Conservation (phyloP, 257 asterid genomes). For the Linderniella brevidens region DNA sequence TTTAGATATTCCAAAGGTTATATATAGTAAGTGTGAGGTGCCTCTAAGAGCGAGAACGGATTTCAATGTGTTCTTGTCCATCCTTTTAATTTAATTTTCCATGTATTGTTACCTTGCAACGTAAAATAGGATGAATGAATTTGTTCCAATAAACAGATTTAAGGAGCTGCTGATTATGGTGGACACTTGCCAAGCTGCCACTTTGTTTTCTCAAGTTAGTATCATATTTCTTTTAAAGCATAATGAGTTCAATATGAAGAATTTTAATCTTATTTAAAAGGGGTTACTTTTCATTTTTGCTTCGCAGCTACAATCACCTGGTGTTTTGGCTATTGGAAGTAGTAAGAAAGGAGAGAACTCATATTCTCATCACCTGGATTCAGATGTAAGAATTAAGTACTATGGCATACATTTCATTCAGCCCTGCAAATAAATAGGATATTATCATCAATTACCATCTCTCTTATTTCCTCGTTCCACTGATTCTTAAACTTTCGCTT, state of each 20-base stretch:
- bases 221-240: too few species aligned
- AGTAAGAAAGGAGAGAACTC: constrained; percentile 97
- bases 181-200: constrained; percentile 99
- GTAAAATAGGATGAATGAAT: constrained; percentile 7
- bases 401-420: constrained; percentile 2
- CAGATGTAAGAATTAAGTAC: constrained; percentile 48
- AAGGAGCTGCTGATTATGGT: constrained; percentile 97
- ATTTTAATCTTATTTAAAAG: too few species aligned
- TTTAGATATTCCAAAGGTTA: too few species aligned
- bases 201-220: constrained; percentile 82
- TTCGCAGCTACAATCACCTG: constrained; percentile 91
- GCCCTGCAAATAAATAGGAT: constrained; percentile 3
- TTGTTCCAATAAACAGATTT: constrained; percentile 39
- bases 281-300: neutral
- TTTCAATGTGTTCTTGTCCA: too few species aligned
- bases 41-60: too few species aligned
- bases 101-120: too few species aligned
- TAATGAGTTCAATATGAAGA: too few species aligned
- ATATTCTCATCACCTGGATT: constrained; percentile 85
- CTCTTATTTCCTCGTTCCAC: constrained; percentile 3
- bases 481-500: constrained; percentile 6
- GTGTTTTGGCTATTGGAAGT: constrained; percentile 95
- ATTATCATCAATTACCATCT: constrained; percentile 9
- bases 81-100: too few species aligned
- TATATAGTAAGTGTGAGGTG: too few species aligned